Evolutionary conservation across 2,329 filamentous ascomycete species (phyloP), one percentile per base, ranked within the genome.

Genomic region (Apiospora rasikravindrae): DNA sequence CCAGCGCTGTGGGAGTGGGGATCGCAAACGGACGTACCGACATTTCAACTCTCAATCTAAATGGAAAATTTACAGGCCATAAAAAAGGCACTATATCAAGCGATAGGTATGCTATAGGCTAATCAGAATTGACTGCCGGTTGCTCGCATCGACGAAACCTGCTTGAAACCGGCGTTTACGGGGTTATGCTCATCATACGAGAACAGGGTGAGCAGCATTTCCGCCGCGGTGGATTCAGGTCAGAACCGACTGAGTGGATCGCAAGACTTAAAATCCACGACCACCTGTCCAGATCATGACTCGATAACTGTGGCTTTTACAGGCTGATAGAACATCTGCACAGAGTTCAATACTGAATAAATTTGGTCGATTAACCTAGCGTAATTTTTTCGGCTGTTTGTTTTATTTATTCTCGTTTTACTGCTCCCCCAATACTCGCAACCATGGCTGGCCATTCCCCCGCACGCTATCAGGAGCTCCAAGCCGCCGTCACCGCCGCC

Each of bases 391-490:
- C 19, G 16, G 6, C 10, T 11, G 11, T 4, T 19, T 8, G 33
- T 13, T 5, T 13, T 13, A 2, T 7, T n/a, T 40, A n/a, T 40
- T 19, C 1, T 2, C 10, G 10, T 6, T 14, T 64, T n/a, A 11
- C 13, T 8, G 4, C 7, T 1, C 3, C 8, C 2, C 2, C 16
- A n/a, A 64, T 1, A 24, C 2, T n/a, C 10, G 33, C 33, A 13
- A 14, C 33, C 19, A 64, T 64, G 57, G 33, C 57, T 16, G 33
- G 19, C 33, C 57, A 64, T 24, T 11, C 57, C 57, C 57, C 57
- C 57, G 57, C 57, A 40, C 57, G 57, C 29, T 64, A n/a, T 14
- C 14, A 19, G n/a, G 40, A 68, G 66, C 66, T 68, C 42, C 26
- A 45, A 47, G 66, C 66, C n/a, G 42, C 66, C 40, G 66, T 68